phyloP scores from a whole-genome alignment of 495 filamentous ascomycete species.

The Choiromyces venosus region DNA sequence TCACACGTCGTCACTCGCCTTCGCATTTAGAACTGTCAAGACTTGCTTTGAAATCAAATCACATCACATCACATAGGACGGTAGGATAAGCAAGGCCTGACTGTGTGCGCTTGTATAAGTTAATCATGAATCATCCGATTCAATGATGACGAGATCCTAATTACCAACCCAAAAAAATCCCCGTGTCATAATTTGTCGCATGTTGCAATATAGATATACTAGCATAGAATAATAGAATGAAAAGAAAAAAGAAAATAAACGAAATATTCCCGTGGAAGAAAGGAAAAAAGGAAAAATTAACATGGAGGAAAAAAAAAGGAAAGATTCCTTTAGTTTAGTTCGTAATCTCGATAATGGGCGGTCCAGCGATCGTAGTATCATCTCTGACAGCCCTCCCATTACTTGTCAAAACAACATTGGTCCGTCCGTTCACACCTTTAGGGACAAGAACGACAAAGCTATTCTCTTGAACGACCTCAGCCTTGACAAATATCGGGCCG shows the following conservation, averaged over 20 bases:
- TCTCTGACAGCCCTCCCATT: slow-evolving; percentile 45
- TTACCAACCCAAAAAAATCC: neutral
- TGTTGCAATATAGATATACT: neutral
- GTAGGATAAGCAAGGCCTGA: too few species aligned
- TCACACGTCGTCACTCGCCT: neutral
- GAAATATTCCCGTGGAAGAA: neutral
- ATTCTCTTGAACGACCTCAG: slow-evolving; percentile 19
- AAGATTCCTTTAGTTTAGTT: slow-evolving; percentile 13
- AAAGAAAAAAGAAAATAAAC: too few species aligned
- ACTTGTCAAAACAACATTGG: slow-evolving; percentile 48
- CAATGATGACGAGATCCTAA: neutral
- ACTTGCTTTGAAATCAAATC: neutral
- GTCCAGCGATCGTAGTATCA: slow-evolving; percentile 48
- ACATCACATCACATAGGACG: neutral
- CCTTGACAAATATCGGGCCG: slow-evolving; percentile 41
- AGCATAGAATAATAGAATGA: too few species aligned
- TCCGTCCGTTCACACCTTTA: slow-evolving; percentile 46
- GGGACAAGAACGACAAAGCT: slow-evolving; percentile 43
- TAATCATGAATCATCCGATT: neutral
- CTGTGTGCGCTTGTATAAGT: neutral
- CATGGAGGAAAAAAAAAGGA: neutral
- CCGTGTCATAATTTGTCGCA: neutral
- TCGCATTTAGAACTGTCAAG: neutral
- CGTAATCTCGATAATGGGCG: slow-evolving; percentile 46
- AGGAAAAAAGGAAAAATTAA: neutral